Evolutionary conservation across 73 alveolate species (phyloP).

Genomic region (Paraurostyla sp.): DNA sequence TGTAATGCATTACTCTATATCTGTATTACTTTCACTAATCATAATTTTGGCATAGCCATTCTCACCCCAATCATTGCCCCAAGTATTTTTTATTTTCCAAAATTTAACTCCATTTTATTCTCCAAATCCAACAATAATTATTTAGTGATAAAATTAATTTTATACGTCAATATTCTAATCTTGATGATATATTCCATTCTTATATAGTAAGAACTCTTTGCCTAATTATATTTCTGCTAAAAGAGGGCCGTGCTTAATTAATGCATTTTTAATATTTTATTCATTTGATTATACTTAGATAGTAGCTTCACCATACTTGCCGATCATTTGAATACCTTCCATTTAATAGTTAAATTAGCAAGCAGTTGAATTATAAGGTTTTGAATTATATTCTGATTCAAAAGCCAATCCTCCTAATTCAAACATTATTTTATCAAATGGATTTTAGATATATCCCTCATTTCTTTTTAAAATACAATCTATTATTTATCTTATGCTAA

Average conservation of each 20-base stretch:
- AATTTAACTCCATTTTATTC: neutral
- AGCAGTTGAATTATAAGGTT: neutral
- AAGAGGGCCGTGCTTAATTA: conserved; percentile 1
- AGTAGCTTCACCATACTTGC: neutral
- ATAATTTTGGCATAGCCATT: neutral
- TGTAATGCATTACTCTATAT: neutral
- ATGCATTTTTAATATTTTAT: neutral
- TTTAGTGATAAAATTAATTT: neutral
- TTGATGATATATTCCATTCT: neutral
- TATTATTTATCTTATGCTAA: too few species aligned
- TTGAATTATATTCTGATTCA: neutral
- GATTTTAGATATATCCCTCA: too few species aligned
- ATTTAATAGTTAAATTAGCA: neutral
- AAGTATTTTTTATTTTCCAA: neutral
- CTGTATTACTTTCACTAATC: neutral
- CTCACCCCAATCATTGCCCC: neutral
- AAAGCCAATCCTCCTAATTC: neutral
- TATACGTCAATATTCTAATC: neutral
- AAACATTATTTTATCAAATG: too few species aligned
- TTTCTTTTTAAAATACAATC: too few species aligned
- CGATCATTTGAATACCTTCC: neutral
- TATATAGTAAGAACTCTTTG: neutral
- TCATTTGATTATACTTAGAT: neutral
- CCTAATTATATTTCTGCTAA: neutral
- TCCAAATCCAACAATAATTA: conserved; percentile 29